Evolutionary conservation across 106 monocot genomes (phyloP).

Genomic region (Acorus calamus): DNA sequence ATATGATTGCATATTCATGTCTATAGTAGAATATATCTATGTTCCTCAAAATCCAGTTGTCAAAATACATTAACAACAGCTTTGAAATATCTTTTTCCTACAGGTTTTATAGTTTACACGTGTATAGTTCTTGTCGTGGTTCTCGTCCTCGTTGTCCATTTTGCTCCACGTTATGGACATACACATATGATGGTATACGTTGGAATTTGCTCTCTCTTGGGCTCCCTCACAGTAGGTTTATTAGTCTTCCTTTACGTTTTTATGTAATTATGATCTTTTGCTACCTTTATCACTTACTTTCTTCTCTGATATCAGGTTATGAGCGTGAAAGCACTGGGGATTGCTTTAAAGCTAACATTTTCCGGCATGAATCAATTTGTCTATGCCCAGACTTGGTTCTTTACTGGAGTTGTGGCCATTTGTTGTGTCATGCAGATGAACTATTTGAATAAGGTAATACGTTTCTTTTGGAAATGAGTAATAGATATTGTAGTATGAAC

Average conservation of each 20-base stretch:
- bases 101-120: slow-evolving; percentile 9
- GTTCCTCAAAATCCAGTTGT: no score
- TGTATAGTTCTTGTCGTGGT: background rate
- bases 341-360: slow-evolving; percentile 12
- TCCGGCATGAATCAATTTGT: slow-evolving; percentile 8
- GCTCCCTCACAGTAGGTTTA: slow-evolving; percentile 7
- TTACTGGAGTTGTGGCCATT: slow-evolving; percentile 1
- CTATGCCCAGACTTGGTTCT: slow-evolving; percentile 13
- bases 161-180: slow-evolving; percentile 1
- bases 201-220: slow-evolving; percentile 10
- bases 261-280: no score
- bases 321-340: slow-evolving; percentile 7
- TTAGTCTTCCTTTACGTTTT: background rate
- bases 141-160: slow-evolving; percentile 1
- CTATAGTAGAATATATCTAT: no score
- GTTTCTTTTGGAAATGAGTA: no score
- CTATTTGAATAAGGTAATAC: slow-evolving; percentile 9
- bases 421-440: slow-evolving; percentile 9
- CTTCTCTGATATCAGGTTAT: background rate
- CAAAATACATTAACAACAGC: no score
- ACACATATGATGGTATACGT: slow-evolving; percentile 5
- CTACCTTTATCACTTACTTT: no score
- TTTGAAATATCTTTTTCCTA: background rate
- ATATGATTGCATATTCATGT: no score
- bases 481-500: no score